phyloP scores from a whole-genome alignment of 352 stramenopile species.

The Phytophthora hybrid region DNA sequence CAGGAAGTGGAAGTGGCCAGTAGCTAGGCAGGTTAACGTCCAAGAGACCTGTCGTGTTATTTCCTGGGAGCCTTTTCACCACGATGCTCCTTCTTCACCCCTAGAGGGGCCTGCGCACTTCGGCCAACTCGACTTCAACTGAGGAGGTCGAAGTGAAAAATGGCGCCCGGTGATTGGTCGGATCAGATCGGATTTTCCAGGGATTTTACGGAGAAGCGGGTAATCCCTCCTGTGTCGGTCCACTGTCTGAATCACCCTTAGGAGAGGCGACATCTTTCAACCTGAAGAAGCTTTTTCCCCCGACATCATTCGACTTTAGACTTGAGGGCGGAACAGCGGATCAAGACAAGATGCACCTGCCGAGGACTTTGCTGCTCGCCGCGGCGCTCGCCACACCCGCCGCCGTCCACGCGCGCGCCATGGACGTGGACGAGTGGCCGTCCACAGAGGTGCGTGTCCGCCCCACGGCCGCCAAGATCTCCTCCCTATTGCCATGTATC shows the following conservation, averaged over 20 bases:
- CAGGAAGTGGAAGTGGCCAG: background rate
- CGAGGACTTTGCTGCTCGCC: conserved; percentile 28
- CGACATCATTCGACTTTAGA: conserved; percentile 34
- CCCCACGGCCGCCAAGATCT: background rate
- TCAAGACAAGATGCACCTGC: conserved; percentile 34
- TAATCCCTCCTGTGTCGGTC: conserved; percentile 24
- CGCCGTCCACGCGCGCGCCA: conserved; percentile 47
- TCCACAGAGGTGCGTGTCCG: conserved; percentile 70
- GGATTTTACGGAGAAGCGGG: conserved; percentile 2
- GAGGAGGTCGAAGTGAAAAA: background rate
- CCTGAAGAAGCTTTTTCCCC: conserved; percentile 38
- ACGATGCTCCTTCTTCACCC: too few relatives aligned
- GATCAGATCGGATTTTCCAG: conserved; percentile 35
- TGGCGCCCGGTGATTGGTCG: conserved; percentile 29
- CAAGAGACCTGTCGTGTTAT: too few relatives aligned
- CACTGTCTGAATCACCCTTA: too few relatives aligned
- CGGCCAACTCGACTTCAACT: conserved; percentile 21
- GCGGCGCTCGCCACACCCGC: conserved; percentile 25
- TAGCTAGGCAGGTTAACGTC: too few relatives aligned
- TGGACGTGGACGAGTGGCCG: conserved; percentile 88
- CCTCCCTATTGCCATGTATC: background rate
- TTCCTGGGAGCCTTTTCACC: too few relatives aligned
- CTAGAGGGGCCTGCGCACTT: too few relatives aligned
- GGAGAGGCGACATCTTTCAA: conserved; percentile 32
- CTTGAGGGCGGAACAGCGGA: conserved; percentile 31